phyloP scores from a whole-genome alignment of 768 basidiomycete species.

The Lactarius hatsudake region DNA sequence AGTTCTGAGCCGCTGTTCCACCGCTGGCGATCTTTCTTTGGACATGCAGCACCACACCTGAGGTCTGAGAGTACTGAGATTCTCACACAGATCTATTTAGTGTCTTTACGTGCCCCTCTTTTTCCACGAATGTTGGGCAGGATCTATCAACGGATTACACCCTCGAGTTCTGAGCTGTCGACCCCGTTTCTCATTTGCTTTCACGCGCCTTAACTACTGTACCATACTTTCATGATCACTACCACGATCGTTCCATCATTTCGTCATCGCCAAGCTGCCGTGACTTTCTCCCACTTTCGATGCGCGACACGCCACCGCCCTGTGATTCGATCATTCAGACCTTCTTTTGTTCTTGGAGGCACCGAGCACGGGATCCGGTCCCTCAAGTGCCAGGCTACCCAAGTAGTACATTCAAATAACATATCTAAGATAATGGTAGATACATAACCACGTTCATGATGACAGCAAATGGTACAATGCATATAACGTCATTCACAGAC shows the following conservation, averaged over 20 bases:
- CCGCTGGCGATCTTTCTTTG: neutral
- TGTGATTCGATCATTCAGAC: constrained; percentile 1
- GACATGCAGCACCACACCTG: neutral
- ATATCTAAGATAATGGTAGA: constrained; percentile 25
- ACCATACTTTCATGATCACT: constrained; percentile 4
- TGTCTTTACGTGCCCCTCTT: constrained; percentile 3
- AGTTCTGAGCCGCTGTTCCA: neutral
- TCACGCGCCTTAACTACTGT: neutral
- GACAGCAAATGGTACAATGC: constrained; percentile 22
- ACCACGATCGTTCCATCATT: neutral
- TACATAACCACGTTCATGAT: constrained; percentile 20
- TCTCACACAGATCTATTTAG: constrained; percentile 9
- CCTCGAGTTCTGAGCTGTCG: neutral
- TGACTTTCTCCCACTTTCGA: neutral
- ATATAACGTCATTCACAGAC: constrained; percentile 5
- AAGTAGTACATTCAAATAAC: constrained; percentile 22
- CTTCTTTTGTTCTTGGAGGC: neutral
- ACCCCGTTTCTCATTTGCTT: constrained; percentile 7
- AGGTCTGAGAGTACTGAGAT: neutral
- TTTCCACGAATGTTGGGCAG: constrained; percentile 1
- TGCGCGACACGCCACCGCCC: neutral
- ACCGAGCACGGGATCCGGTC: constrained; percentile 2
- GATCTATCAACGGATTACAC: neutral
- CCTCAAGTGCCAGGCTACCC: constrained; percentile 1
- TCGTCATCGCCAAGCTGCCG: neutral